These are phyloP conservation scores for Aspergillus tanneri DNA, from an alignment of 2,329 filamentous ascomycete genomes.

Conservation along the genomic window DNA sequence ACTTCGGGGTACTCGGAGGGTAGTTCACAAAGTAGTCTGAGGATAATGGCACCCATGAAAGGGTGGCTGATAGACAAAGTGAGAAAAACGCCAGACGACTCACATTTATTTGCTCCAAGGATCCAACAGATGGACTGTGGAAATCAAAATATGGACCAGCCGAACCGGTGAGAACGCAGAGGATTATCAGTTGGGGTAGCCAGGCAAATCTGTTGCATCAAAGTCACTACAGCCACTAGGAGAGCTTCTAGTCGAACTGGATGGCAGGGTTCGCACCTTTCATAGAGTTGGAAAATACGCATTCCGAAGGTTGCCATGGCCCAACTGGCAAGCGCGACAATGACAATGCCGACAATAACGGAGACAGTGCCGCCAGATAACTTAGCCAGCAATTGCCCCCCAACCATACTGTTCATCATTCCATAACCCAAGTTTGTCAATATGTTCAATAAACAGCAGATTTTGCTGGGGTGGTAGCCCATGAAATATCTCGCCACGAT, in stretches of 20 bases:
- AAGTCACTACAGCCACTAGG: not conserved
- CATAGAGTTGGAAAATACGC: slow-evolving; percentile 45
- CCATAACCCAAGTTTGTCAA: slow-evolving; percentile 46
- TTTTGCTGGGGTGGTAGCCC: slow-evolving; percentile 45
- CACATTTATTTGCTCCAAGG: slow-evolving; percentile 30
- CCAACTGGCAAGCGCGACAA: slow-evolving; percentile 37
- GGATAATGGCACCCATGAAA: slow-evolving; percentile 37
- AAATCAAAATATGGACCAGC: slow-evolving; percentile 39
- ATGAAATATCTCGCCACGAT: slow-evolving; percentile 45
- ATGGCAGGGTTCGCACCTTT: slow-evolving; percentile 31
- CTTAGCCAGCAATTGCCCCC: slow-evolving; percentile 46
- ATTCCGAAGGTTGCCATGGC: slow-evolving; percentile 43
- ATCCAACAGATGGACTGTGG: slow-evolving; percentile 28
- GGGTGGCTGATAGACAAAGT: slow-evolving; percentile 35
- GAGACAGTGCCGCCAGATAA: slow-evolving; percentile 40
- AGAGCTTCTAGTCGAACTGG: not conserved
- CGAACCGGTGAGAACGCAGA: slow-evolving; percentile 43
- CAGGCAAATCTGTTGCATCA: slow-evolving; percentile 33
- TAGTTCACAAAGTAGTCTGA: slow-evolving; percentile 50
- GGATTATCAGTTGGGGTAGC: slow-evolving; percentile 43
- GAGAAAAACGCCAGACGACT: slow-evolving; percentile 41
- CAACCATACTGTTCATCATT: slow-evolving; percentile 45
- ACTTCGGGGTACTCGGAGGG: slow-evolving; percentile 36
- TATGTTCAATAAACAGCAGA: slow-evolving; percentile 43
- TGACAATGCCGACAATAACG: slow-evolving; percentile 40